A percentile compares a stretch with the other conserved stretches of the same genome.
phyloP scores from a whole-genome alignment of 2,329 filamentous ascomycete species.

The Colletotrichum chlorophyti region DNA sequence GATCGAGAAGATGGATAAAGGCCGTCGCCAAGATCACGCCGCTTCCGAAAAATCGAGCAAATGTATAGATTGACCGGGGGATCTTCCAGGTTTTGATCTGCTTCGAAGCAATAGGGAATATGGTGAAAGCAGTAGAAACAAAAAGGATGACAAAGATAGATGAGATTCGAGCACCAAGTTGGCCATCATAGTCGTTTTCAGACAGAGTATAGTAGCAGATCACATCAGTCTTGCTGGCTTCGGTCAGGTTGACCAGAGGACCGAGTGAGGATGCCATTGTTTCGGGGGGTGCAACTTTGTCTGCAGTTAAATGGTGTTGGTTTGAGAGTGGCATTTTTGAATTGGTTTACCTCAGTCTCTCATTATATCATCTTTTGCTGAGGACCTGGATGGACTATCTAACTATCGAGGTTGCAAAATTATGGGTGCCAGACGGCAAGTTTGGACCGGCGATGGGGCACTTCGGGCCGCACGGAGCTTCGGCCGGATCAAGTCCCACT shows the following conservation, averaged over 20 bases:
- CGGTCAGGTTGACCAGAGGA: not conserved
- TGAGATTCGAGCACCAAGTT: constrained; percentile 71
- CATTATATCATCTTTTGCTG: not conserved
- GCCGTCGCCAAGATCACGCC: constrained; percentile 81
- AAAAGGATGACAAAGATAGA: constrained; percentile 78
- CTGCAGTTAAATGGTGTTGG: not conserved
- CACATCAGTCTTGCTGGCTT: constrained; percentile 38
- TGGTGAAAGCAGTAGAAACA: constrained; percentile 63
- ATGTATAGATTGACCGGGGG: constrained; percentile 71
- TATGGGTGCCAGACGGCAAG: not conserved
- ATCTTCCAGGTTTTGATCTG: constrained; percentile 62
- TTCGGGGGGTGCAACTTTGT: not conserved
- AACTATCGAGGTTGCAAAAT: not conserved
- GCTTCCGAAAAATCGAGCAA: constrained; percentile 77
- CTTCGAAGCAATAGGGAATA: constrained; percentile 73
- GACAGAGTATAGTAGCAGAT: constrained; percentile 56
- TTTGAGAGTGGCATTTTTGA: not conserved
- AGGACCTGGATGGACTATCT: not conserved
- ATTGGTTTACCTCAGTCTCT: not conserved
- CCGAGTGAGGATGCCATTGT: not conserved
- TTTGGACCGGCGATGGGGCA: not conserved
- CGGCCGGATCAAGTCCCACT: not conserved
- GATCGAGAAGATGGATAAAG: constrained; percentile 68
- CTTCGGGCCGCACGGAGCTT: not conserved
- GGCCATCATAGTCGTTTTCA: constrained; percentile 61